Evolutionary conservation across 805 yeast genomes (phyloP), one percentile per base, ranked within the genome.

Genomic region (Hanseniaspora clermontiae): DNA sequence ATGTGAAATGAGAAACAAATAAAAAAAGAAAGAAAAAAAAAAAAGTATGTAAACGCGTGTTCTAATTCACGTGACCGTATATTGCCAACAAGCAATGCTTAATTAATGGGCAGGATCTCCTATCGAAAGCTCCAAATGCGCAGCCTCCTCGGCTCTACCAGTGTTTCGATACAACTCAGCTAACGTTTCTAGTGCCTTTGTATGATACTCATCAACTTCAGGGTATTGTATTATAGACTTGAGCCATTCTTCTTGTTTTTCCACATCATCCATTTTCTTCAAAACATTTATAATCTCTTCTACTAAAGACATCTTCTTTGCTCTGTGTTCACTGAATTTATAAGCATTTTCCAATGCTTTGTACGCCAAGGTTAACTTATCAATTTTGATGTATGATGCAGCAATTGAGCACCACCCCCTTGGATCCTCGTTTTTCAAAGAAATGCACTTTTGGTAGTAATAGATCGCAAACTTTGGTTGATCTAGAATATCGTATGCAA

Each of bases 401-500:
- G 90, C 97, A 45, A 91, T 75, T 0, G 97, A 97, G 61, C 83
- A 87, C 99, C 99, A 93, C 87, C 91, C 89, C 61, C 98, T 74
- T 63, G 84, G 83, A 65, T 93, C 99, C 47, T 81, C 69, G 0
- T 97, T 97, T 63, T 86, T 89, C 61, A 93, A 73, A 12, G 89
- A 78, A 53, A 96, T 84, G 0, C 97, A 96, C 51, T 84, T 76
- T 69, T 93, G 96, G 67, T 88, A 93, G 67, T 93, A 93, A 68
- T 88, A 91, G 45, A 90, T 72, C 0, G 97, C 90, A 65, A 90
- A 93, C 59, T 87, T 73, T 66, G 87, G 93, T 96, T 91, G 91
- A 62, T 91, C 97, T 57, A 91, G 72, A 11, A 93, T 95, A 68
- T 93, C 98, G 66, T 93, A 93, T 1, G 97, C 97, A 69, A 93